Evolutionary conservation across 192 early-diverging fungal species (phyloP).

Genomic region (Thoreauomyces humboldtii): DNA sequence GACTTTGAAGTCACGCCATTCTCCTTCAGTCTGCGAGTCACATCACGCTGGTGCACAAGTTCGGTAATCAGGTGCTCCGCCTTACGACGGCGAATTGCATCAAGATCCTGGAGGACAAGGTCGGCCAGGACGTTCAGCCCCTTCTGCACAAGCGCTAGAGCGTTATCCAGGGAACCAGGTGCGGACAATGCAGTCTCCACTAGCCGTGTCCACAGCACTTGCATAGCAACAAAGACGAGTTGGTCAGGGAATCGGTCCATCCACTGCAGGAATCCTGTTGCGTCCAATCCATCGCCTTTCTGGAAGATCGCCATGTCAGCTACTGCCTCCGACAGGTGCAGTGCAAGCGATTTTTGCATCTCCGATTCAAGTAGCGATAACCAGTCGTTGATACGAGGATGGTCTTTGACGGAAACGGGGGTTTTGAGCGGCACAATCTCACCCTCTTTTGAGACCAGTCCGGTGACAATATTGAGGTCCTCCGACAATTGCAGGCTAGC

Average conservation of each 20-base stretch:
- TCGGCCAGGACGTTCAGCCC: conserved; percentile 87
- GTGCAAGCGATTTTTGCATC: conserved; percentile 85
- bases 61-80: conserved; percentile 99
- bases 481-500: conserved; percentile 80
- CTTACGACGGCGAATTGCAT: conserved; percentile 81
- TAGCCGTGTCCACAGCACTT: conserved; percentile 83
- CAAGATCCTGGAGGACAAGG: conserved; percentile 85
- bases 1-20: conserved; percentile 51
- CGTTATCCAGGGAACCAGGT: conserved; percentile 49
- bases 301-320: conserved; percentile 64
- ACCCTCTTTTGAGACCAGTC: conserved; percentile 91
- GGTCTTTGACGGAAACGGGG: conserved; percentile 74
- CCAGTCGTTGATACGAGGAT: conserved; percentile 98
- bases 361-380: conserved; percentile 88
- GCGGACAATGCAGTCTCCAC: conserved; percentile 75
- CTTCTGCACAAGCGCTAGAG: conserved; percentile 61
- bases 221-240: conserved; percentile 85
- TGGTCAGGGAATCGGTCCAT: conserved; percentile 88
- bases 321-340: conserved; percentile 69
- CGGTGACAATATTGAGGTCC: conserved; percentile 63
- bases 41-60: conserved; percentile 97
- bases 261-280: conserved; percentile 71
- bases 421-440: conserved; percentile 81
- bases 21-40: conserved; percentile 67
- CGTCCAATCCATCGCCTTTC: conserved; percentile 49